A percentile compares a stretch with the other conserved stretches of the same genome.
Conservation (phyloP, 1,139 yeast genomes). For the Candida gigantensis region DNA sequence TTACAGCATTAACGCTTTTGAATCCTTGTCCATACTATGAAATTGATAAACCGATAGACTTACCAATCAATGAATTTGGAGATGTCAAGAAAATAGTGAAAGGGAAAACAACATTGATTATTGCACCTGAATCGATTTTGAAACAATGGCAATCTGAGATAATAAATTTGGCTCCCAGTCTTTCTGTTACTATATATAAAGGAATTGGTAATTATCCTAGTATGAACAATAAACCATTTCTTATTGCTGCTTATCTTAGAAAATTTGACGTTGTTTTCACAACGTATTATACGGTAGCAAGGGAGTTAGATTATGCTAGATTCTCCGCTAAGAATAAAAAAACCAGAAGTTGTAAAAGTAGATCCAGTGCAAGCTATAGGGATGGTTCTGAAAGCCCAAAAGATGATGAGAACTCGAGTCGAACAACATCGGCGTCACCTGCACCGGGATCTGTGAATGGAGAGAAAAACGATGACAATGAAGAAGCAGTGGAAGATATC, state of each 20-base stretch:
- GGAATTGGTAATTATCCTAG: constrained; percentile 59
- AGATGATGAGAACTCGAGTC: too few relatives aligned
- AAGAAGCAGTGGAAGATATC: constrained; percentile 6
- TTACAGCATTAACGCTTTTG: constrained; percentile 61
- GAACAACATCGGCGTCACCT: too few relatives aligned
- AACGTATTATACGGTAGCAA: constrained; percentile 68
- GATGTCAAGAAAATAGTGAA: constrained; percentile 48
- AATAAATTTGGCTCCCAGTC: constrained; percentile 52
- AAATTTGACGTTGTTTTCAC: constrained; percentile 80
- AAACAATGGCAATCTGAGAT: constrained; percentile 86
- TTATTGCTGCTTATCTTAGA: constrained; percentile 48
- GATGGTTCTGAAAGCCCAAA: constrained; percentile 10
- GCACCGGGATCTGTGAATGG: too few relatives aligned
- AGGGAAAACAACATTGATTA: constrained; percentile 72
- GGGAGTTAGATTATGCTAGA: constrained; percentile 79
- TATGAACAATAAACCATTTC: constrained; percentile 41
- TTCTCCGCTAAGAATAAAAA: constrained; percentile 64
- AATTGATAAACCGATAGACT: constrained; percentile 38
- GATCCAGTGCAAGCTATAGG: too few relatives aligned
- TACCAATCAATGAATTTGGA: constrained; percentile 33
- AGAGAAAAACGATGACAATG: background rate
- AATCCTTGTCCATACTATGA: constrained; percentile 56
- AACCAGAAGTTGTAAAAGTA: constrained; percentile 38
- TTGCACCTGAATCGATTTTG: constrained; percentile 82
- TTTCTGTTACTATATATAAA: constrained; percentile 60